Base-by-base conservation (phyloP, 768 basidiomycete species). In the Pleurotus salmoneostramineus region DNA sequence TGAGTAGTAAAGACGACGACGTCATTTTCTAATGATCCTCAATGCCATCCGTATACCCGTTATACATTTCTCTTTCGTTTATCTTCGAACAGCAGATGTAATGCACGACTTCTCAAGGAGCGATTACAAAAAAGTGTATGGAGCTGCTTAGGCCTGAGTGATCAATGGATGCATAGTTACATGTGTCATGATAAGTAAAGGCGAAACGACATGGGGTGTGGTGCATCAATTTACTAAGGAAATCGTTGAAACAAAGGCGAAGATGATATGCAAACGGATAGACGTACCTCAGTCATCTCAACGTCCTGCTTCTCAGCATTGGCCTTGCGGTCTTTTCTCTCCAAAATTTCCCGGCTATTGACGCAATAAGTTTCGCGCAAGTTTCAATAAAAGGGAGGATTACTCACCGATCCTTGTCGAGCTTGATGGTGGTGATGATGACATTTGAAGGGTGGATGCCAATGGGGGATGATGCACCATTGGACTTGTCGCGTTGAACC, bases 371-470 rank as follows among this genome's bases (percentile, higher is more conserved):
- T 27, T 56, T 27, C 35, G 44, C 21, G 31, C 59, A 14, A 10
- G 35, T 44, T 40, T 37, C 27, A 27, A 12, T 17, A 51, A 34
- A 46, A 37, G 17, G 44, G 44, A 12, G 15, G 17, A 40, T 40
- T 21, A 69, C 79, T 55, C 43, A 88, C 89, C 89, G 80, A 76
- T 94, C 93, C 74, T 93, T 95, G 77, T 95, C 91, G 60, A 93
- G 79, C 80, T 98, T 97, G 76, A 97, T 84, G 67, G 79, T 90
- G 63, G 87, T 87, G 71, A 99, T 93, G 62, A 96, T 91, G 55
- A 98, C 94, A 72, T 97, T 98, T 80, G 90, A 93, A 58, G 96
- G 95, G 82, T 96, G 90, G 66, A 99, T 86, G 64, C 95, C 94
- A 66, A 99, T 95, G 68, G 91, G 91, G 59, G 89, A 85, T 56